Conservation (phyloP, 306 rosid genomes). For the Ziziphus jujuba region DNA sequence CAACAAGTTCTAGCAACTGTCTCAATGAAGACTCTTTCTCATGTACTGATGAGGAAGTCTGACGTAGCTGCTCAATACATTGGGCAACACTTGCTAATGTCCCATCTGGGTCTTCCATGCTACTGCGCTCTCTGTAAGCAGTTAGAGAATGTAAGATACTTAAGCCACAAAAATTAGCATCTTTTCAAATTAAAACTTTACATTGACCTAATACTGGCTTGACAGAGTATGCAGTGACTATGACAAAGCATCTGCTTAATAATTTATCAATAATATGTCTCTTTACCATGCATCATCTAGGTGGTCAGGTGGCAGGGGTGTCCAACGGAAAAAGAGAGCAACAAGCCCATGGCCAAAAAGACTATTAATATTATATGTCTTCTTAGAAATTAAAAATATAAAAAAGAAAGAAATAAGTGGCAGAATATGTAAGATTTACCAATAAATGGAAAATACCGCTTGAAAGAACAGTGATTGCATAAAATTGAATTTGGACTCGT, state of each 20-base stretch:
- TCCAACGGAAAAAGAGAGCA: neutral
- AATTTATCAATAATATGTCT: neutral
- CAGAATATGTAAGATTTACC: no score
- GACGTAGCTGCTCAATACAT: slow-evolving; percentile 97
- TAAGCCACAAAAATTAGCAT: neutral
- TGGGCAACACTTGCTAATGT: slow-evolving; percentile 99
- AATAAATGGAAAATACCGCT: no score
- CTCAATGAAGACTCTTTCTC: slow-evolving; percentile 92
- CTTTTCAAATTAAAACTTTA: no score
- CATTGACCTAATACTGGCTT: no score
- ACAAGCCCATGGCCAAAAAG: neutral
- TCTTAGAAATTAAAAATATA: neutral
- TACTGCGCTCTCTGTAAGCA: slow-evolving; percentile 81
- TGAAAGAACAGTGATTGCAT: no score
- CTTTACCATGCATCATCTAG: neutral
- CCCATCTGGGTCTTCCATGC: slow-evolving; percentile 99
- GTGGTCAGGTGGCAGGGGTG: neutral
- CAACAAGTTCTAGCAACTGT: slow-evolving; percentile 83
- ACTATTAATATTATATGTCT: neutral
- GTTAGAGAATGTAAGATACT: slow-evolving; percentile 30
- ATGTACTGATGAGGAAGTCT: slow-evolving; percentile 67
- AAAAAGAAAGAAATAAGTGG: neutral
- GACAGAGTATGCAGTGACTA: no score
- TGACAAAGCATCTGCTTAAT: neutral
- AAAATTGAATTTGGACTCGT: neutral